Conservation (phyloP, 257 asterid species). For the Forsythia viridissima region DNA sequence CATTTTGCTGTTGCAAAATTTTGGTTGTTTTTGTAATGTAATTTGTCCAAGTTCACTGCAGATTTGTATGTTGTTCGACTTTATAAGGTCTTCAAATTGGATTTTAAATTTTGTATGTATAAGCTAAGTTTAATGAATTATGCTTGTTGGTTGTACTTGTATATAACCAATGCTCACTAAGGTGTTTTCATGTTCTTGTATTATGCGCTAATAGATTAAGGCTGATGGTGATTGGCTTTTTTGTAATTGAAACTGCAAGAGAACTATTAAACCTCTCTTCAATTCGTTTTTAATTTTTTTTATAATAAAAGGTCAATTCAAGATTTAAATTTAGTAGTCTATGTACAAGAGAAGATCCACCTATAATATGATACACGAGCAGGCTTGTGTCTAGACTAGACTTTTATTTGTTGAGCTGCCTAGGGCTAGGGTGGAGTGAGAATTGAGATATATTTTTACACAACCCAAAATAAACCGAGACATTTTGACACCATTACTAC, state of each 20-base stretch:
- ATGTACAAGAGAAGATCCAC: too few relatives aligned
- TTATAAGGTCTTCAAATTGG: background rate
- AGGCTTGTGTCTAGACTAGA: background rate
- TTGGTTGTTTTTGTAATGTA: constrained; percentile 42
- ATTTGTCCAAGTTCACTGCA: constrained; percentile 21
- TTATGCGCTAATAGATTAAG: too few relatives aligned
- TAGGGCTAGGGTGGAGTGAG: background rate
- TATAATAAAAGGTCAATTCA: too few relatives aligned
- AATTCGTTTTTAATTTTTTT: too few relatives aligned
- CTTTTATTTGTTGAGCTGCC: background rate
- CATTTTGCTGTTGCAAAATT: constrained; percentile 31
- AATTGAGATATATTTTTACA: too few relatives aligned
- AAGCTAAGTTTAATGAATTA: background rate
- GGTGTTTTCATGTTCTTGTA: background rate
- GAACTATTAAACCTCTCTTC: too few relatives aligned
- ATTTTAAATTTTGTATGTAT: constrained; percentile 11
- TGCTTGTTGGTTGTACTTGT: background rate
- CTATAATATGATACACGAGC: too few relatives aligned
- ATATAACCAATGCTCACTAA: background rate
- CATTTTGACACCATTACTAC: background rate
- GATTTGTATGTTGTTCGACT: constrained; percentile 28
- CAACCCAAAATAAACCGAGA: background rate
- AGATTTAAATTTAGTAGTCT: too few relatives aligned
- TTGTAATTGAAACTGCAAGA: too few relatives aligned
- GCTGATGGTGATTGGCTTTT: too few relatives aligned